Evolutionary conservation across 2,329 filamentous ascomycete species (phyloP), one percentile per base, ranked within the genome.

Genomic region (Tolypocladium cylindrosporum): DNA sequence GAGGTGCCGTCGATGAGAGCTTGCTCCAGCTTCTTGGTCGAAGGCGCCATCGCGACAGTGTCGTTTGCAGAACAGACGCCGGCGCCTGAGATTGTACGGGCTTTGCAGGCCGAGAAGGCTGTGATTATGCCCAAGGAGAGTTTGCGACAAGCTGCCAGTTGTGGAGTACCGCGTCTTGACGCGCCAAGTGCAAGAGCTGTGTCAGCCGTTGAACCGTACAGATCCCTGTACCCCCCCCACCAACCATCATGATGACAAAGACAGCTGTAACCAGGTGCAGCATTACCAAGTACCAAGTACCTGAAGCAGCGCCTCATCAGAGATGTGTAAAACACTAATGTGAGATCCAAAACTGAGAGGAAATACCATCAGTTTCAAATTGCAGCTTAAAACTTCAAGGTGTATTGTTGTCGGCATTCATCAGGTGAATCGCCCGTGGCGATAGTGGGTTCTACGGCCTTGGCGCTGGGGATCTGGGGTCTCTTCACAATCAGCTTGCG

Each of bases 1-100:
- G 69, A 72, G 41, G 82, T 79, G 4, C 75, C 74, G n/a, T 75
- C 68, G 50, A 74, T 69, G 16, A 85, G 73, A 56, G 74, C 76
- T 54, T 71, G 65, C 62, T 80, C 75, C 31, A 85, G 69, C 45
- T 69, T 65, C 59, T 75, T 69, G 34, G 68, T 65, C 5, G 75
- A 73, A 2, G 75, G 74, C 7, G 74, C 69, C 76, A 79, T 80
- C 55, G 8, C 53, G 42, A 13, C 37, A 11, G 27, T 42, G 27
- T 39, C 36, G 10, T 34, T n/a, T 7, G n/a, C 37, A 24, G 24
- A n/a, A 45, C 9, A 42, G 16, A 43, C 36, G n/a, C 19, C 34
- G 24, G 24, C 48, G 31, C 31, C 9, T 52, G 11, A 4, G 5
- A 7, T 13, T 21, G 11, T 2, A 14, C 11, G 14, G 43, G 43